Evolutionary conservation across 208 protist species (phyloP).

Genomic region (Trypanosoma rangeli): DNA sequence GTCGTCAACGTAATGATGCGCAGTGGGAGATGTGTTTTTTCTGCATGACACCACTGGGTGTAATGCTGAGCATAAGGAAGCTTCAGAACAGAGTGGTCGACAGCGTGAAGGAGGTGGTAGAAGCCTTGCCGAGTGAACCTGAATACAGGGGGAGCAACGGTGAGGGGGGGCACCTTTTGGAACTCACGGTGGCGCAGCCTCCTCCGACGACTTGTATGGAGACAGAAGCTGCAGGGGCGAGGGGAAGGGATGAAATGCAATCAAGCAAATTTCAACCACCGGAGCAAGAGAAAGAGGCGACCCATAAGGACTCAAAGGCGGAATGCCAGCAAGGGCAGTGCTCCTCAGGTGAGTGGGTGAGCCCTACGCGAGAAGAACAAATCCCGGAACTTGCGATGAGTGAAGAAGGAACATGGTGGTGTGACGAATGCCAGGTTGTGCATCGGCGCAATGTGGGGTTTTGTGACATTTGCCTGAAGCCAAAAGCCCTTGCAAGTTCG

Average conservation of each 20-base stretch:
- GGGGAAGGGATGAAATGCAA: background rate
- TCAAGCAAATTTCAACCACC: background rate
- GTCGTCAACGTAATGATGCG: constrained; percentile 60
- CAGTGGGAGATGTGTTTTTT: constrained; percentile 81
- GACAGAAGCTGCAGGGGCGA: background rate
- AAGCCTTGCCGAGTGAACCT: background rate
- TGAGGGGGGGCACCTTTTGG: background rate
- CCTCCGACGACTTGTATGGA: background rate
- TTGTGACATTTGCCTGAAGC: constrained; percentile 83
- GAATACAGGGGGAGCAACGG: background rate
- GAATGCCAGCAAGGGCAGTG: background rate
- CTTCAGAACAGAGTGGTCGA: background rate
- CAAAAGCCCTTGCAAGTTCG: constrained; percentile 25
- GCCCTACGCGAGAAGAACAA: background rate
- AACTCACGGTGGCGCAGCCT: background rate
- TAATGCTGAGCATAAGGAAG: constrained; percentile 45
- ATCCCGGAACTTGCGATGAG: constrained; percentile 8
- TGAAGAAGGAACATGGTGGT: constrained; percentile 67
- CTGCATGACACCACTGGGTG: constrained; percentile 31
- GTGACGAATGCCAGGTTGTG: constrained; percentile 67
- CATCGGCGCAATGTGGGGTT: constrained; percentile 79
- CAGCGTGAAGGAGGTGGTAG: background rate
- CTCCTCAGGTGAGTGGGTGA: background rate
- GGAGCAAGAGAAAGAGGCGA: background rate
- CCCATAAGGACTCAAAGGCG: background rate